Evolutionary conservation across 805 yeast genomes (phyloP).

Genomic region (Lipomyces spencermartinsiae): DNA sequence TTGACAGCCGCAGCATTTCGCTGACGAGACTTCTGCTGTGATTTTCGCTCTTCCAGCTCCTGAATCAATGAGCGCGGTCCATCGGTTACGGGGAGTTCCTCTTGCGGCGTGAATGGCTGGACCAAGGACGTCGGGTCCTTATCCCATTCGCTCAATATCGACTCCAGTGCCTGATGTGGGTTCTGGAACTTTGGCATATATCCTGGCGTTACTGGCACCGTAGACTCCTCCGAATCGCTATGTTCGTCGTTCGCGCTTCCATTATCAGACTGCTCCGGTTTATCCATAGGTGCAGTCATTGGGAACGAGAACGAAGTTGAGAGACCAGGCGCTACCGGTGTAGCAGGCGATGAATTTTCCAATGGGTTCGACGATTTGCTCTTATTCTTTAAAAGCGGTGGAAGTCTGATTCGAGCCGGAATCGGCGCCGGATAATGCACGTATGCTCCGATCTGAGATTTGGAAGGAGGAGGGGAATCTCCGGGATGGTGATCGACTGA

Average conservation of each 20-base stretch:
- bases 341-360: background rate
- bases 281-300: constrained; percentile 3
- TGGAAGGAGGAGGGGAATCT: constrained; percentile 3
- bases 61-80: constrained; percentile 26
- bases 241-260: constrained; percentile 9
- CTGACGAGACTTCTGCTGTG: constrained; percentile 20
- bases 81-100: constrained; percentile 10
- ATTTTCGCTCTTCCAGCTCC: constrained; percentile 27
- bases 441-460: background rate
- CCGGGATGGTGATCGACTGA: constrained; percentile 5
- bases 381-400: constrained; percentile 24
- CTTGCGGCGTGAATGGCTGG: constrained; percentile 8
- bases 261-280: background rate
- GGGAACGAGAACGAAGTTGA: background rate
- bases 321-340: background rate
- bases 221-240: background rate
- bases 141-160: constrained; percentile 15
- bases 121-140: background rate
- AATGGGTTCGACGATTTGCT: background rate
- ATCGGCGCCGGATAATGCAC: constrained; percentile 35
- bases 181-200: constrained; percentile 8
- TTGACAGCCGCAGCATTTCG: background rate
- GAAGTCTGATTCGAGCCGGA: constrained; percentile 26
- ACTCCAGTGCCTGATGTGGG: constrained; percentile 26
- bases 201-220: constrained; percentile 18